Conservation (phyloP, 306 rosid species). For the barrel medic (Medicago truncatula) region MtrunA17r5.0-ANR NC_053048.1:10649001-10649500, state of each 20-base stretch:
- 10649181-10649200: background rate
- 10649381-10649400: slow-evolving; percentile 1
- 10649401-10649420: background rate
- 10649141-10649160: slow-evolving; percentile 37
- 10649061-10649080: slow-evolving; percentile 32
- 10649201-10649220: slow-evolving; percentile 27
- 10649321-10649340: slow-evolving; percentile 1
- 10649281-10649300: background rate
- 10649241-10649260: slow-evolving; percentile 29
- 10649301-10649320: background rate
- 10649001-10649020: too few species aligned
- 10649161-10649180: slow-evolving; percentile 37
- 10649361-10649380: slow-evolving; percentile 48
- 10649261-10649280: slow-evolving; percentile 35
- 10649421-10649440: background rate
- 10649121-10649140: slow-evolving; percentile 41
- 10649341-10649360: slow-evolving; percentile 44
- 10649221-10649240: slow-evolving; percentile 44
- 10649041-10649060: background rate
- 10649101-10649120: slow-evolving; percentile 36
- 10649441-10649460: background rate
- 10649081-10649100: slow-evolving; percentile 32
- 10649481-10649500: background rate
- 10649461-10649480: background rate
- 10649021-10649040: too few species aligned